Base-by-base conservation (phyloP, 805 yeast species). In the Spathaspora girioi region DNA sequence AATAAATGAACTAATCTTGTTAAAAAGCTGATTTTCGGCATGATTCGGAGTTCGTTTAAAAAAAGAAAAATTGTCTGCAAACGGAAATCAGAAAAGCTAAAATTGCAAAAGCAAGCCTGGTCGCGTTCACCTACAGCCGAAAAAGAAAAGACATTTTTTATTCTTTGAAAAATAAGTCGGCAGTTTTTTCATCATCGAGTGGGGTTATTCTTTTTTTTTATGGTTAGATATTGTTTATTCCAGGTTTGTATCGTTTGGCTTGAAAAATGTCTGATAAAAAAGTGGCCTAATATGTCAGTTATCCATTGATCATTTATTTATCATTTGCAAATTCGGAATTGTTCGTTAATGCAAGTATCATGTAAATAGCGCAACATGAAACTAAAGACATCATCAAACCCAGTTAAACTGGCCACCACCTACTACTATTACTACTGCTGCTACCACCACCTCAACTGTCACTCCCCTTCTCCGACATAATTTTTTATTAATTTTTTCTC, bases 401-500 rank as follows among this genome's bases (percentile, higher is more conserved):
- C 3, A 35, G 40, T n/a, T 35, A 11, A 35, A 23, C 26, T 23
- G 26, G 26, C 35, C 35, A 31, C 35, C n/a, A 31, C 35, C 8
- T 31, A 8, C n/a, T 15, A n/a, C 7, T 35, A n/a, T 18, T 18
- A 35, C 40, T 18, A 35, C 40, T 3, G 11, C 14, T 5, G 3
- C 32, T 23, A 8, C 32, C 32, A 35, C 40, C 15, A 35, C n/a
- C n/a, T n/a, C n/a, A n/a, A n/a, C n/a, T n/a, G n/a, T n/a, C n/a
- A n/a, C 40, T n/a, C 40, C 40, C 40, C 40, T 12, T 35, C 40
- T 19, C 49, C 49, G 43, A 42, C 31, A 47, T 47, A 19, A 38
- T 47, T 47, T 26, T 47, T 45, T 47, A 41, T 15, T 38, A 26
- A 31, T 11, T 14, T 45, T 29, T 45, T 15, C 26, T 42, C 44